Conservation (phyloP, 345 rosid species). For the Eucalyptus shirleyi region DNA sequence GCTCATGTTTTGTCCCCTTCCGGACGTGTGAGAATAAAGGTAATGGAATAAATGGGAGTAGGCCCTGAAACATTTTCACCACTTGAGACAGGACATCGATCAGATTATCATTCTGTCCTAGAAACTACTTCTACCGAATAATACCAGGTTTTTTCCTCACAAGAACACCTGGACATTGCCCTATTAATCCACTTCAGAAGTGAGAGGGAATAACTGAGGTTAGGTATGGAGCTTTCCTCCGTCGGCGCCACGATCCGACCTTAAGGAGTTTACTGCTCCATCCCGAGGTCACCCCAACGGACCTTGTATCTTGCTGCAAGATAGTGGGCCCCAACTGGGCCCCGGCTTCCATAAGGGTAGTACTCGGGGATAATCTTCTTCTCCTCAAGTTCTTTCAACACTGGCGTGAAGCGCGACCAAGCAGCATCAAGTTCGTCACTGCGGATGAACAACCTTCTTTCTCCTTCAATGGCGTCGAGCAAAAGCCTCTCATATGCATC, state of each 20-base stretch:
- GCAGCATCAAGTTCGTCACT: constrained; percentile 98
- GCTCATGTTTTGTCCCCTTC: background rate
- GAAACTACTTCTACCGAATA: background rate
- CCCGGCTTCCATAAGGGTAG: constrained; percentile 98
- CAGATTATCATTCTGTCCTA: background rate
- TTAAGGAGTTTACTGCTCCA: constrained; percentile 28
- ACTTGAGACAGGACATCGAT: background rate
- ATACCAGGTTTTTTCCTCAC: background rate
- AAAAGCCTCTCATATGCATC: constrained; percentile 97
- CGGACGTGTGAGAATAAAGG: background rate
- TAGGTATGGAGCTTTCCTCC: background rate
- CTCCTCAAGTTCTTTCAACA: constrained; percentile 76
- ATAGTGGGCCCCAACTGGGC: constrained; percentile 98
- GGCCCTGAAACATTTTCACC: background rate
- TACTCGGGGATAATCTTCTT: constrained; percentile 70
- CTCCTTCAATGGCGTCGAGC: constrained; percentile 93
- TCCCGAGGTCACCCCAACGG: constrained; percentile 81
- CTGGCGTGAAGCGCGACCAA: constrained; percentile 80
- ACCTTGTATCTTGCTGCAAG: constrained; percentile 92
- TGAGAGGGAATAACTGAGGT: background rate
- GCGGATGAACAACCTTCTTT: constrained; percentile 88
- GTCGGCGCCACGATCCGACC: background rate
- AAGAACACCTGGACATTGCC: background rate
- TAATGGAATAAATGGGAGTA: background rate
- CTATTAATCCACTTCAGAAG: background rate